Evolutionary conservation across 2,329 filamentous ascomycete species (phyloP), one percentile per base, ranked within the genome.

Genomic region (Waltergamsia citrina): DNA sequence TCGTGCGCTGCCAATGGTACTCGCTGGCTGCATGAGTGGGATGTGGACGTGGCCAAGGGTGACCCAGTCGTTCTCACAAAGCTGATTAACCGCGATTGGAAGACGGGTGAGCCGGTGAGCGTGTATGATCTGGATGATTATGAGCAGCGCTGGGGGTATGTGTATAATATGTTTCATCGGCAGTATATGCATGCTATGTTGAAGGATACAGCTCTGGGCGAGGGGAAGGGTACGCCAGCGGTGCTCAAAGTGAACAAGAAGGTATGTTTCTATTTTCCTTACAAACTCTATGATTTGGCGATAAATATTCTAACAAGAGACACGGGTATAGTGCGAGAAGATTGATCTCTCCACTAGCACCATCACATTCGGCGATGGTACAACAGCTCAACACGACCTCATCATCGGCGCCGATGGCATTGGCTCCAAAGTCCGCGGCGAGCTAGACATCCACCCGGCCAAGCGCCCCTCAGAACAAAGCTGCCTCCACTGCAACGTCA

Each of bases 1-100:
- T 78, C 71, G 1, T 82, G 78, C 44, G 79, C 79, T 2, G 77
- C 79, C 8, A 84, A 84, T 44, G 79, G 78, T 7, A 79, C 78
- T 2, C 65, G 74, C 30, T 84, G 78, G 78, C 58, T 84, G 7
- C 69, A 80, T 40, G 74, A 80, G 50, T 84, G 79, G 79, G 61
- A 60, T 0, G 74, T 83, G 2, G 73, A 83, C 44, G 61, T 83
- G 2, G 57, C 58, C 11, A 74, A 74, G 45, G 79, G 78, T 7
- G 71, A 81, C 37, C 77, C 77, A 0, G 78, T 84, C 2, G 59
- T 82, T 2, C 56, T 84, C 32, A 65, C 65, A 52, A 76, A 76
- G 46, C 64, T 84, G 34, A 82, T 84, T 57, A 80, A 76, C 50
- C 69, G 73, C 4, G 77, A 83, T 53, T 84, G 78, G 78, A 69